Conservation (phyloP, 371 early-diverging fungal genomes). For the Phascolomyces articulosus region DNA sequence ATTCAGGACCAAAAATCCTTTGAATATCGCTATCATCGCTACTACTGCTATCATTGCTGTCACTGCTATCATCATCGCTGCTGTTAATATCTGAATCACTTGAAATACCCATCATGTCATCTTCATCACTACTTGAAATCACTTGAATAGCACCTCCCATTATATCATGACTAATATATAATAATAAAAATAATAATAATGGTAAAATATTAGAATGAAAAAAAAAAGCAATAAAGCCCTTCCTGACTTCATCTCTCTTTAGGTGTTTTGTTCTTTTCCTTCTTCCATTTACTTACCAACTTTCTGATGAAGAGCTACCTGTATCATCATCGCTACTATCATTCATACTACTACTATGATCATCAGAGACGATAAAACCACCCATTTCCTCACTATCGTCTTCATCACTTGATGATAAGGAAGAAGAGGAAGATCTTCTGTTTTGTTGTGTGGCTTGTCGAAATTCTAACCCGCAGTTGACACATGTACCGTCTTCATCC, state of each 20-base stretch:
- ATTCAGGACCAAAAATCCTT: no score
- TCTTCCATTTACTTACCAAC: no score
- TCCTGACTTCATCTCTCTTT: no score
- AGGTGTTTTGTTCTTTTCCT: no score
- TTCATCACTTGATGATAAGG: not conserved
- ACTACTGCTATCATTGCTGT: not conserved
- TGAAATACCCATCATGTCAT: not conserved
- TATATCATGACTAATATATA: not conserved
- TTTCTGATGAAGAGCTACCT: not conserved
- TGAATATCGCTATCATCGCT: not conserved
- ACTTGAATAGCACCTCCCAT: no score
- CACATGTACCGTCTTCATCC: constrained; percentile 11
- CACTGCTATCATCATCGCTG: not conserved
- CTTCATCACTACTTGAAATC: not conserved
- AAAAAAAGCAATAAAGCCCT: no score
- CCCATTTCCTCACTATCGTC: not conserved
- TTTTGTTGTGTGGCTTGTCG: not conserved
- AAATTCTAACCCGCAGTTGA: constrained; percentile 1
- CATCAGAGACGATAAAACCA: constrained; percentile 9
- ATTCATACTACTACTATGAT: not conserved
- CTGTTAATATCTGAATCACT: not conserved
- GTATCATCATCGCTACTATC: not conserved
- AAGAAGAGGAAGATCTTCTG: not conserved
- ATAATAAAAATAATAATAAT: not conserved
- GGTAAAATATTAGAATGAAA: no score